A percentile compares a stretch with the other conserved stretches of the same genome.
phyloP scores from a whole-genome alignment of 2,329 filamentous ascomycete species.

The Penicillium corylophilum region DNA sequence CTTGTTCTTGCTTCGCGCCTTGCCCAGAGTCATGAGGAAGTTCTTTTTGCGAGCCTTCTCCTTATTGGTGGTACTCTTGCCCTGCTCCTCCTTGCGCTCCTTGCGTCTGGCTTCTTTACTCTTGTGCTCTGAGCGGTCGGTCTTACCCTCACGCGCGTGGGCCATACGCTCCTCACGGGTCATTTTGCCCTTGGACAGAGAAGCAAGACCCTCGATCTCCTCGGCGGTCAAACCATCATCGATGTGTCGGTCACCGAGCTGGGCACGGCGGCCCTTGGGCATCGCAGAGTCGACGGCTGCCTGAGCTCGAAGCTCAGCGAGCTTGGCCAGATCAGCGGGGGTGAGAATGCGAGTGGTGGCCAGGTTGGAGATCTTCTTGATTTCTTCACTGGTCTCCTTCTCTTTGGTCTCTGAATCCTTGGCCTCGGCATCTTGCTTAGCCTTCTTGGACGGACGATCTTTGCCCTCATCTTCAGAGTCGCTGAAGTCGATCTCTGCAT shows the following conservation, averaged over 20 bases:
- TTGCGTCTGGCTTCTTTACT: conserved; percentile 79
- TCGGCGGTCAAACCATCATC: conserved; percentile 89
- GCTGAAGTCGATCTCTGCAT: conserved; percentile 71
- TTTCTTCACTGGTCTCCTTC: conserved; percentile 38
- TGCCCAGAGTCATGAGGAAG: conserved; percentile 95
- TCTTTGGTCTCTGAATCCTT: conserved; percentile 40
- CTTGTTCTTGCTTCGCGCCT: conserved; percentile 95
- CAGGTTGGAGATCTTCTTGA: conserved; percentile 54
- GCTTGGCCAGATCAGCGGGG: conserved; percentile 91
- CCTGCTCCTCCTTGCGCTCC: conserved; percentile 81
- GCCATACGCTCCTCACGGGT: conserved; percentile 89
- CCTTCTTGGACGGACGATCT: conserved; percentile 62
- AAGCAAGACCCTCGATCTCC: conserved; percentile 84
- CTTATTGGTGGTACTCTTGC: conserved; percentile 95
- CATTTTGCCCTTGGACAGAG: conserved; percentile 68
- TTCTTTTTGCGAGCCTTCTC: conserved; percentile 98
- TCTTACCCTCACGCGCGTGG: conserved; percentile 78
- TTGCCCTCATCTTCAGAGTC: conserved; percentile 71
- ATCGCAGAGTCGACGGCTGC: conserved; percentile 67
- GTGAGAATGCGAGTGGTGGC: conserved; percentile 94
- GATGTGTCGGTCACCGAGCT: conserved; percentile 59
- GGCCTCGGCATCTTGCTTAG: conserved; percentile 49
- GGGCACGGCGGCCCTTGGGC: conserved; percentile 48
- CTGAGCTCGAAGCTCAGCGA: conserved; percentile 78
- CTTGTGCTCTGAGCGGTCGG: conserved; percentile 75